Conservation (phyloP, 2,329 filamentous ascomycete species). For the Pezizomycotina sp. region DNA sequence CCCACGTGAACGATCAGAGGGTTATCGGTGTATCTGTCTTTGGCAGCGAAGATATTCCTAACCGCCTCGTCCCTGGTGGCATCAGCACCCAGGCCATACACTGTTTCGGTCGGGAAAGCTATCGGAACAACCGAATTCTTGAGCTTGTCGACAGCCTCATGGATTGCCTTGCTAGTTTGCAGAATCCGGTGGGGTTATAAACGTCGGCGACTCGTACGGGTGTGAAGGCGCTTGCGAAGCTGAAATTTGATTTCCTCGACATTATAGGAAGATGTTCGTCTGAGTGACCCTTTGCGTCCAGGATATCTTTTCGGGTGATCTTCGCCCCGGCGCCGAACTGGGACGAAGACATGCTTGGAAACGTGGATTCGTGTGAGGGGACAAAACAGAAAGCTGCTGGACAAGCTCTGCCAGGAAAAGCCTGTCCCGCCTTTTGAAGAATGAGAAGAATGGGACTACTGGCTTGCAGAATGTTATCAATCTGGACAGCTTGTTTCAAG, state of each 20-base stretch:
- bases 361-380: slow-evolving; percentile 5
- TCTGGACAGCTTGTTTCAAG: neutral
- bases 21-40: slow-evolving; percentile 82
- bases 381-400: slow-evolving; percentile 1
- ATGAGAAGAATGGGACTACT: slow-evolving; percentile 11
- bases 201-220: slow-evolving; percentile 23
- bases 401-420: neutral
- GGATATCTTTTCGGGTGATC: slow-evolving; percentile 6
- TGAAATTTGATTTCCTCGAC: slow-evolving; percentile 20
- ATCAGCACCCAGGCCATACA: slow-evolving; percentile 93
- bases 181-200: slow-evolving; percentile 19
- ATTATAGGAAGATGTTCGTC: slow-evolving; percentile 19
- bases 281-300: slow-evolving; percentile 12
- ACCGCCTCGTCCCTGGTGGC: slow-evolving; percentile 73
- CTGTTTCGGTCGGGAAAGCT: slow-evolving; percentile 92
- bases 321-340: slow-evolving; percentile 10
- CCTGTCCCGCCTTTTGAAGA: too few relatives aligned
- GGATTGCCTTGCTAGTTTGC: slow-evolving; percentile 32
- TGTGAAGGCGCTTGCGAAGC: slow-evolving; percentile 13
- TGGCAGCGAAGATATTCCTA: slow-evolving; percentile 79
- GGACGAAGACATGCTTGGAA: slow-evolving; percentile 6
- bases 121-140: slow-evolving; percentile 55
- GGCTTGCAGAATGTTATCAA: slow-evolving; percentile 5
- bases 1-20: slow-evolving; percentile 85
- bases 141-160: slow-evolving; percentile 50